Evolutionary conservation across 1,284 basidiomycete genomes (phyloP), one percentile per base, ranked within the genome.

Genomic region (Ustilago trichophora): DNA sequence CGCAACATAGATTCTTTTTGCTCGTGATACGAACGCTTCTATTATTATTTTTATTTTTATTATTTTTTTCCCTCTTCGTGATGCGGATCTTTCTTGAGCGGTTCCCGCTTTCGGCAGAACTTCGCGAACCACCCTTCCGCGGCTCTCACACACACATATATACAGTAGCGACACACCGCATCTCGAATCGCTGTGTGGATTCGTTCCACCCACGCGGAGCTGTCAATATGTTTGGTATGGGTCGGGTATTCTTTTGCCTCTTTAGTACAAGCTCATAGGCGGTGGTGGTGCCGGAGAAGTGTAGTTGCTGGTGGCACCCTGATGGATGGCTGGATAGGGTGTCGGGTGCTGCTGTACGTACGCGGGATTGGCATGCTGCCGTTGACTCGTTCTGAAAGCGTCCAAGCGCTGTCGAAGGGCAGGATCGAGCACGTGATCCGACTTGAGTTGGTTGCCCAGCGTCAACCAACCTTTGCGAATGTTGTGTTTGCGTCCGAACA

Each of bases 401-500:
- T 26, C 16, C 24, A 68, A 13, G 10, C 38, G 31, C 46, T 53
- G 35, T 9, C 41, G 34, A n/a, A 68, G 22, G 0, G 19, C 33
- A 1, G 45, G 35, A 40, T 68, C 68, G 34, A 69, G 47, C 25
- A 97, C 88, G 75, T 91, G 89, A 82, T 94, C 92, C 13, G 87
- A 85, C 0, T 92, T 93, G 27, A 98, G 84, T 82, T 98, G 95
- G 80, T 98, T 98, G 3, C 95, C 95, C 9, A 98, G 83, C 2
- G 91, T 91, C 40, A 91, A 80, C 90, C 88, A 83, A 5, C 82
- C 82, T 12, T 64, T 59, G 31, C 81, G 52, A 1, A 80, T 37
- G 76, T 99, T 99, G 79, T 98, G 95, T 80, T 90, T 92, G 72
- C 95, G 84, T n/a, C 96, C 95, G 82, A 99, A 99, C 52, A 98